Evolutionary conservation across 192 early-diverging fungal species (phyloP), one percentile per base, ranked within the genome.

Genomic region (Coemansia sp.): DNA sequence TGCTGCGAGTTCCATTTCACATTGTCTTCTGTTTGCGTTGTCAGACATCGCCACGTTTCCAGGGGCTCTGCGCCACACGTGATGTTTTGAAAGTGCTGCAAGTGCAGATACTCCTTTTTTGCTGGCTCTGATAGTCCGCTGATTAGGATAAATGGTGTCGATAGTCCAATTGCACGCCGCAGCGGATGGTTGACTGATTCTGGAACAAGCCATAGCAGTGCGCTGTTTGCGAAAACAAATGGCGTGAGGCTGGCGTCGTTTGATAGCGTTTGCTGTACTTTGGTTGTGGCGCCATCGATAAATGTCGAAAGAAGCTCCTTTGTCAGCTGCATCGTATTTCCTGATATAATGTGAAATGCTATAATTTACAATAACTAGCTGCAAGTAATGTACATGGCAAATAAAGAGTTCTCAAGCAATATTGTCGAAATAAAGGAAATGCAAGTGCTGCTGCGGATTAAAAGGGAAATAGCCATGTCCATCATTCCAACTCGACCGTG

Each of bases 191-290:
- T 69, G 42, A 77, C 68, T 6, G 40, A 4, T 2, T 62, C 10
- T 1, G 74, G 74, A 16, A 82, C 26, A 16, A 71, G 66, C 74
- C 74, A 77, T 47, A 82, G 63, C 7, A 68, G 63, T 18, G 72
- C 65, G 5, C 63, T 68, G 39, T 62, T 68, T n/a, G 71, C 80
- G 56, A 82, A 82, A 15, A 74, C 80, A 41, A 73, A 71, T 22
- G 80, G 71, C 8, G 71, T 62, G 36, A 82, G 41, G 9, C 41
- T 73, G 51, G 47, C 37, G 42, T 16, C 26, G 11, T 52, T 37
- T 6, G 56, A 36, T 7, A 82, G 55, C 3, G 74, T 82, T 8
- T 67, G 57, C 47, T 67, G 65, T 10, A 59, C 66, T 51, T 70
- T 69, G 49, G 6, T 55, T 5, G 51, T 39, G 22, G 79, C 79